Percentiles rank a stretch among this genome's conserved stretches.
Conservation (phyloP, 306 rosid species). For the Abrus pulchellus region DNA sequence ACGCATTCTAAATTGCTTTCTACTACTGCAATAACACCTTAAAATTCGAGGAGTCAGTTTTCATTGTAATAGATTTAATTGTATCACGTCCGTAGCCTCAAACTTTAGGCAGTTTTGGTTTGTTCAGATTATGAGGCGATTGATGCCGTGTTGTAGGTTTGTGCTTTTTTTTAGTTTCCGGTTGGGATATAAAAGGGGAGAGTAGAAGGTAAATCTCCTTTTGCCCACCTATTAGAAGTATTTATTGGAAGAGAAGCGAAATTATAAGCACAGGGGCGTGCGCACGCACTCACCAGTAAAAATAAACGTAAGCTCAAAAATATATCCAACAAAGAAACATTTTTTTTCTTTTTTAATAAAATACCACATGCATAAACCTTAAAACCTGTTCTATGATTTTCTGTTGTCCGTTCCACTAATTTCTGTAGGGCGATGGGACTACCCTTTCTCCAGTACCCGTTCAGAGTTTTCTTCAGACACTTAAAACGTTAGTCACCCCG, state of each 20-base stretch:
- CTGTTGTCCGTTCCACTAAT: neutral
- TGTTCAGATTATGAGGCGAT: conserved; percentile 39
- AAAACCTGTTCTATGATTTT: too few relatives aligned
- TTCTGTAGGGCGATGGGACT: too few relatives aligned
- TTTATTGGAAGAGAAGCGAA: neutral
- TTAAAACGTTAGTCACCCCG: too few relatives aligned
- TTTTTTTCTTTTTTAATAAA: too few relatives aligned
- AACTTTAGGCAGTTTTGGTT: conserved; percentile 41
- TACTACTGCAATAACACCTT: neutral
- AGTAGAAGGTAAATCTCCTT: conserved; percentile 11
- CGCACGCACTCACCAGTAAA: too few relatives aligned
- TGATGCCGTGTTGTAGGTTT: conserved; percentile 16
- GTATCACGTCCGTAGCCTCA: conserved; percentile 5
- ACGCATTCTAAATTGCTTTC: conserved; percentile 1
- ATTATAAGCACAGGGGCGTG: neutral
- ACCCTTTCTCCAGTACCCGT: too few relatives aligned
- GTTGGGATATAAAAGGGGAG: neutral
- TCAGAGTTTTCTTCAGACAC: too few relatives aligned
- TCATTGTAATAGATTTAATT: conserved; percentile 25
- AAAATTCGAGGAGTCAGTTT: conserved; percentile 31
- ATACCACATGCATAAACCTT: too few relatives aligned
- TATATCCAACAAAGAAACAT: too few relatives aligned
- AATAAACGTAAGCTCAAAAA: too few relatives aligned
- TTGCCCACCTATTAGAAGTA: neutral
- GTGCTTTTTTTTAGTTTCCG: conserved; percentile 6